Evolutionary conservation across 176 grass and related monocot species (phyloP).

Genomic region (barley (Hordeum vulgare)): DNA sequence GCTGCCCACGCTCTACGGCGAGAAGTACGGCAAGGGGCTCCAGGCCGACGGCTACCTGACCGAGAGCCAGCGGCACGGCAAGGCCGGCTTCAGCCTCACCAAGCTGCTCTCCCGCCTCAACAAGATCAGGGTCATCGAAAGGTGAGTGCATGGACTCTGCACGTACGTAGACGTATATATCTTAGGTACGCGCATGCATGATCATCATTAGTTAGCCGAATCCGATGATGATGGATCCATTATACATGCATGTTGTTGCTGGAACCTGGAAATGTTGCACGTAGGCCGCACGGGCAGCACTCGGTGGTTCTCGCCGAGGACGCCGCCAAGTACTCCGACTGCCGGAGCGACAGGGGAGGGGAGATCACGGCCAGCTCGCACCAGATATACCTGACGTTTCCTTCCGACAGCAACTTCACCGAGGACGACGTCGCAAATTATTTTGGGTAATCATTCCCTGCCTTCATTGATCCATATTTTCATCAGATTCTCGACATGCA

Average conservation of each 20-base stretch:
- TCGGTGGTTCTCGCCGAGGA: slow-evolving; percentile 73
- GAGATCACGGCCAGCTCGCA: slow-evolving; percentile 48
- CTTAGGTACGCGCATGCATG: too few species aligned
- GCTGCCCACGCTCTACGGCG: slow-evolving; percentile 67
- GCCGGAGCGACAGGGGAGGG: slow-evolving; percentile 28
- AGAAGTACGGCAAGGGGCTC: slow-evolving; percentile 72
- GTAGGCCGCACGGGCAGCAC: slow-evolving; percentile 86
- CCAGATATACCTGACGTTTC: slow-evolving; percentile 95
- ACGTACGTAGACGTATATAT: too few species aligned
- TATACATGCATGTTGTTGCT: neutral
- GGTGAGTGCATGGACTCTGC: slow-evolving; percentile 7
- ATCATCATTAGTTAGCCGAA: too few species aligned
- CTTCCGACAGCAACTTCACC: slow-evolving; percentile 68
- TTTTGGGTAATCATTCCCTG: slow-evolving; percentile 45
- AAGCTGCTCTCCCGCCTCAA: slow-evolving; percentile 72
- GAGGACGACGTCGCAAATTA: slow-evolving; percentile 73
- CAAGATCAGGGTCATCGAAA: slow-evolving; percentile 64
- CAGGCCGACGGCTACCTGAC: slow-evolving; percentile 91
- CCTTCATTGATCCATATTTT: neutral
- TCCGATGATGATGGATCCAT: too few species aligned
- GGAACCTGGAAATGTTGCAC: neutral
- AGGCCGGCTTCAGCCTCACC: slow-evolving; percentile 76
- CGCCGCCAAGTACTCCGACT: slow-evolving; percentile 45
- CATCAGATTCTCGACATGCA: too few species aligned
- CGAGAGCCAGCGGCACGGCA: slow-evolving; percentile 83